phyloP scores from a whole-genome alignment of 345 rosid species.

The Trapa incisa region DNA sequence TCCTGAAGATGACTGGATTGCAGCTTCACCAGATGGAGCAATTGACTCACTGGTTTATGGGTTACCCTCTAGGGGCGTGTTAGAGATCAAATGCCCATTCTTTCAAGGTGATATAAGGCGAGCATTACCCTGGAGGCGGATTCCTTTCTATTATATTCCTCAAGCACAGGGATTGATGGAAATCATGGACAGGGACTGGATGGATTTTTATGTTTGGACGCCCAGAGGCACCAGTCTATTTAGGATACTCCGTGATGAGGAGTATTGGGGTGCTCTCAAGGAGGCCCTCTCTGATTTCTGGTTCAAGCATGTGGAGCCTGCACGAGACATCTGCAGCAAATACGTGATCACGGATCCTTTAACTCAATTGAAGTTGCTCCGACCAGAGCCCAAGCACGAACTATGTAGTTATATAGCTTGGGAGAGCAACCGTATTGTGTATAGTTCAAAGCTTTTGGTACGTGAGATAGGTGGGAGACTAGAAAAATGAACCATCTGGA shows the following conservation, averaged over 20 bases:
- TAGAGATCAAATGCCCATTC: slow-evolving; percentile 71
- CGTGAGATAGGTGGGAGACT: slow-evolving; percentile 41
- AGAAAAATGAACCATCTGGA: slow-evolving; percentile 8
- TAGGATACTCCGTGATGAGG: slow-evolving; percentile 32
- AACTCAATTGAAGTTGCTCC: slow-evolving; percentile 24
- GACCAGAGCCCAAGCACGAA: slow-evolving; percentile 45
- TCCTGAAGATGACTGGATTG: slow-evolving; percentile 48
- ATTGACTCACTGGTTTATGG: slow-evolving; percentile 27
- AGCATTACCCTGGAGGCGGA: slow-evolving; percentile 47
- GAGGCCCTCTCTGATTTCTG: slow-evolving; percentile 62
- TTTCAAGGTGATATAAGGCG: slow-evolving; percentile 22
- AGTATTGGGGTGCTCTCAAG: slow-evolving; percentile 52
- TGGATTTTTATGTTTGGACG: slow-evolving; percentile 81
- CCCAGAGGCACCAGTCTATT: slow-evolving; percentile 53
- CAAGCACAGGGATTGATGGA: slow-evolving; percentile 84
- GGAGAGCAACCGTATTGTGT: slow-evolving; percentile 34
- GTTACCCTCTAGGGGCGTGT: slow-evolving; percentile 37
- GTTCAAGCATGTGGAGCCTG: slow-evolving; percentile 72
- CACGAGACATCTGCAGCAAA: slow-evolving; percentile 34
- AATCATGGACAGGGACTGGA: slow-evolving; percentile 64
- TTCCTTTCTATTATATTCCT: slow-evolving; percentile 45
- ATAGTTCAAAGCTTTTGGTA: slow-evolving; percentile 20
- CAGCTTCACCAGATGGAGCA: slow-evolving; percentile 85
- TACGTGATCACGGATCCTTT: slow-evolving; percentile 28
- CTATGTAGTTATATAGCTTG: slow-evolving; percentile 26